These are phyloP conservation scores for Penicillium canariense DNA, from an alignment of 495 filamentous ascomycete genomes.

Conservation along the genomic window DNA sequence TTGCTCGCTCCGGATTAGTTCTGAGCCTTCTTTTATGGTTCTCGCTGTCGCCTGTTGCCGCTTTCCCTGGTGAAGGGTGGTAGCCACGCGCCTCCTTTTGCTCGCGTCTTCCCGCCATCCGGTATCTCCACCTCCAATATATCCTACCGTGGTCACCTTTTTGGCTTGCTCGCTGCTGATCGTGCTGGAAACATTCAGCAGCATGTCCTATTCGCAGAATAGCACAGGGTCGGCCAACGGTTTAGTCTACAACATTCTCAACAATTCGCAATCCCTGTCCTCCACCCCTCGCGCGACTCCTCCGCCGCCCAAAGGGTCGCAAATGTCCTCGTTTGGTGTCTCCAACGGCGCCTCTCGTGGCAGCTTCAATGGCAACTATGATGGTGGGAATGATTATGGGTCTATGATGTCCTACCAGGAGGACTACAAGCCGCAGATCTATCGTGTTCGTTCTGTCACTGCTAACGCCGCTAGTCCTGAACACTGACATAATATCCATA, in stretches of 20 bases:
- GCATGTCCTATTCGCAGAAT: constrained; percentile 47
- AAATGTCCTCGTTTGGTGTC: constrained; percentile 48
- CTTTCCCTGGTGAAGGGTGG: constrained; percentile 27
- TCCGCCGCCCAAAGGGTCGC: constrained; percentile 46
- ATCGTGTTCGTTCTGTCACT: constrained; percentile 55
- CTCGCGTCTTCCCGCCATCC: constrained; percentile 33
- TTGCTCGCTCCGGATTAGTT: not conserved
- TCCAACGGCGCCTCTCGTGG: constrained; percentile 35
- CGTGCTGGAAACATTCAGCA: not conserved
- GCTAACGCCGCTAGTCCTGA: constrained; percentile 11
- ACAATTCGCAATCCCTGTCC: constrained; percentile 49
- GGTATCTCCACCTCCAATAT: constrained; percentile 21
- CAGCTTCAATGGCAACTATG: constrained; percentile 42
- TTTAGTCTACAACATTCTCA: constrained; percentile 45
- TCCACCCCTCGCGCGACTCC: constrained; percentile 54
- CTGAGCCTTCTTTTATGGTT: constrained; percentile 17
- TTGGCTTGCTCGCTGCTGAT: constrained; percentile 12
- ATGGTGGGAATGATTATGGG: constrained; percentile 49
- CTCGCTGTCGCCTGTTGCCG: constrained; percentile 17
- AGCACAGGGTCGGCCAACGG: constrained; percentile 43
- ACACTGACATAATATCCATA: constrained; percentile 19
- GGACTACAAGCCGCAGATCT: constrained; percentile 69
- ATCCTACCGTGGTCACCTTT: constrained; percentile 19
- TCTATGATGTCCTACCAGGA: constrained; percentile 48
- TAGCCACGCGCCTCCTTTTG: constrained; percentile 39